A percentile compares a stretch with the other conserved stretches of the same genome.
These are phyloP conservation scores for Noccaea caerulescens DNA, from an alignment of 345 rosid species.

Conservation along the genomic window DNA sequence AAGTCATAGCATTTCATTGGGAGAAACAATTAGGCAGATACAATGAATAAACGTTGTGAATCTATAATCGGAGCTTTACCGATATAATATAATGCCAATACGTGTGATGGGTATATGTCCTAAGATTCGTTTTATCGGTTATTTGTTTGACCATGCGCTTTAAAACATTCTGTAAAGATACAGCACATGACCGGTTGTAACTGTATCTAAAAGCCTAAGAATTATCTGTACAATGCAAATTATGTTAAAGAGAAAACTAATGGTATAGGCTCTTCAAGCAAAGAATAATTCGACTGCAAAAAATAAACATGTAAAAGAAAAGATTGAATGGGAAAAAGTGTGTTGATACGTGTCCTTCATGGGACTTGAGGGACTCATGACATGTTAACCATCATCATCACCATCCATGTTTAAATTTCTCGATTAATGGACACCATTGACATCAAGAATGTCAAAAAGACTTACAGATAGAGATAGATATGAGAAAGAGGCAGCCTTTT, in stretches of 20 bases:
- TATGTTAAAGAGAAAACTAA: constrained; percentile 21
- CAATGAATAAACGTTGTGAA: constrained; percentile 24
- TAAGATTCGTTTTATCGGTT: constrained; percentile 31
- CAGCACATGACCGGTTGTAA: constrained; percentile 33
- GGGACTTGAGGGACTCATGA: constrained; percentile 30
- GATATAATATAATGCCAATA: constrained; percentile 40
- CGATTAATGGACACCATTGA: constrained; percentile 31
- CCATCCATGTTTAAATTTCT: constrained; percentile 34
- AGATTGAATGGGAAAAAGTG: constrained; percentile 22
- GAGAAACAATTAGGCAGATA: constrained; percentile 12
- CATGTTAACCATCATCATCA: constrained; percentile 24
- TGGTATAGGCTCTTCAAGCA: constrained; percentile 41
- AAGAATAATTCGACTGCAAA: constrained; percentile 40
- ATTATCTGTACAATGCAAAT: constrained; percentile 30
- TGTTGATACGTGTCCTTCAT: constrained; percentile 36
- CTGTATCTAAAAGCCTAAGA: constrained; percentile 33
- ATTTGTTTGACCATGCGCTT: constrained; percentile 36
- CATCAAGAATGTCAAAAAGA: constrained; percentile 40
- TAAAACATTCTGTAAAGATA: constrained; percentile 28
- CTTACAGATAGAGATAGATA: constrained; percentile 23
- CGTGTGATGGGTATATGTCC: constrained; percentile 41
- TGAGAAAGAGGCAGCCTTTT: constrained; percentile 29
- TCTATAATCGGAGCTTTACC: constrained; percentile 30
- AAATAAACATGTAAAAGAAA: constrained; percentile 16
- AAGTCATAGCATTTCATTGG: constrained; percentile 5